phyloP scores from a whole-genome alignment of 768 basidiomycete species.

The Leccinum broughii region DNA sequence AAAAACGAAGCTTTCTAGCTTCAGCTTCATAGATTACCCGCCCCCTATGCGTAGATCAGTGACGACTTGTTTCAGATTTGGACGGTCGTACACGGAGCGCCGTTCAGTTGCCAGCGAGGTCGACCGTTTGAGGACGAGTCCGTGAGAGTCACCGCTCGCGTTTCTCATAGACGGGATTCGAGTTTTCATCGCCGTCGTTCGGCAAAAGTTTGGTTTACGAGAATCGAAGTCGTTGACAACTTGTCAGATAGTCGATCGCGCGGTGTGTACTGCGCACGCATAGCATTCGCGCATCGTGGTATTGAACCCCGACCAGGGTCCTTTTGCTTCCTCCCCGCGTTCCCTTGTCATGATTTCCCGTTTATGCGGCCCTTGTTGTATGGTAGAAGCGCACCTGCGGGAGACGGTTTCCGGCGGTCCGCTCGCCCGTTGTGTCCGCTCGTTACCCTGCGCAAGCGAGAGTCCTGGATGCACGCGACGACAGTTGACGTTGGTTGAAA shows the following conservation, averaged over 20 bases:
- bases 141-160: background rate
- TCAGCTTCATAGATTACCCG: background rate
- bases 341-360: background rate
- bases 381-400: background rate
- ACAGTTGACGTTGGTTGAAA: background rate
- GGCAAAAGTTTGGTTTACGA: background rate
- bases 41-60: background rate
- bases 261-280: background rate
- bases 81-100: background rate
- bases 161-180: background rate
- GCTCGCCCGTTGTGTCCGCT: background rate
- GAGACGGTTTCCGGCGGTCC: background rate
- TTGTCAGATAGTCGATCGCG: background rate
- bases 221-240: background rate
- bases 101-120: background rate
- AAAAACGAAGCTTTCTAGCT: background rate
- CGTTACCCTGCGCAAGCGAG: background rate
- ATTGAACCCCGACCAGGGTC: background rate
- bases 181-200: background rate
- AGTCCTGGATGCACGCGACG: background rate
- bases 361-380: background rate
- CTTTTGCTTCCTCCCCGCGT: background rate
- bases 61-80: background rate
- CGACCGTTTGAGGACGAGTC: background rate
- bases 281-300: background rate